Evolutionary conservation across 352 stramenopile species (phyloP), one percentile per base, ranked within the genome.

Genomic region (Phytopythium aichiense): DNA sequence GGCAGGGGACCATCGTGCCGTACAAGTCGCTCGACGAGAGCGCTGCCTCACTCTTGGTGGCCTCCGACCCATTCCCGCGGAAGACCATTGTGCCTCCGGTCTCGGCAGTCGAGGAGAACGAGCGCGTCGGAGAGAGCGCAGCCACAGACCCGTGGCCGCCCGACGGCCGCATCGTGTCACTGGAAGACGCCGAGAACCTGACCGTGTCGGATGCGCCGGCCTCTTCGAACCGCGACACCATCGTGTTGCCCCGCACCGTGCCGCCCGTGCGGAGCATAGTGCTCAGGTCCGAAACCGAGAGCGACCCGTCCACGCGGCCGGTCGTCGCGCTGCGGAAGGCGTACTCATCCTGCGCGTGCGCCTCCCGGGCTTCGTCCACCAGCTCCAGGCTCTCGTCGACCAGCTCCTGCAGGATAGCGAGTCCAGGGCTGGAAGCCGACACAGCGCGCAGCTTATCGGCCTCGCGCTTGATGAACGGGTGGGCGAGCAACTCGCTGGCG

Each of bases 361-460:
- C 67, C n/a, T 84, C 77, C 22, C 84, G 67, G 20, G 79, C 77
- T 13, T 87, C 74, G 18, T 73, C 65, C 9, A 94, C 66, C 8
- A 88, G 72, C 56, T 92, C 81, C 13, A 87, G 63, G 56, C 79
- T 91, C 52, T 88, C 72, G 55, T 91, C 81, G 22, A 88, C 79
- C 18, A 92, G 68, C 56, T 92, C 81, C 58, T 90, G 77, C 0
- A 92, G 67, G 28, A 89, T 72, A 4, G 79, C 71, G 0, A 92
- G 63, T 1, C 83, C 83, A 5, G 46, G 31, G 51, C 63, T 63
- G 25, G 71, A 61, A 15, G 22, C 50, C 28, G 70, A 60, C 13
- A 9, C 9, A 6, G 60, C 51, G 35, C 72, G 66, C 22, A 92
- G 60, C 59, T 68, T 74, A 16, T 87, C 77, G 6, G 84, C 74